Base-by-base conservation (phyloP, 768 basidiomycete genomes). In the Nidularia pulvinata region DNA sequence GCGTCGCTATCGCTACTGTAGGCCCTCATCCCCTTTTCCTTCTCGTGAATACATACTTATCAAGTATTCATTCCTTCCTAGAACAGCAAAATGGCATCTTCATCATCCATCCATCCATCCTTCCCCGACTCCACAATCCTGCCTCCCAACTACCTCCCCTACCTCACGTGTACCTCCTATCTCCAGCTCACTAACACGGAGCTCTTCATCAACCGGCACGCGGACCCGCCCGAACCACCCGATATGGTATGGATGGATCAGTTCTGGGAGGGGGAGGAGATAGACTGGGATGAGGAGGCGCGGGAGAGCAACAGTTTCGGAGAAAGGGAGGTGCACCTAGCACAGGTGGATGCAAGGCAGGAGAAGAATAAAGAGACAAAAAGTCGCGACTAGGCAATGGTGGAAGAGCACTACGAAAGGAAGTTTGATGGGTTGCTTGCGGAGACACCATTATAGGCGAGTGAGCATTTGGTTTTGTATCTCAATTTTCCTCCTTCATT, bases 101-200 rank as follows among this genome's bases (percentile, higher is more conserved):
- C 58, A 61, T 70, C 59, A 60, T 66, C 52, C 61, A 58, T 61
- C 48, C 65, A 46, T n/a, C 54, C 30, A n/a, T n/a, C n/a, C n/a
- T 36, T 52, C 52, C 46, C 33, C 42, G 4, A 22, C 22, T 14
- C n/a, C 39, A 2, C 52, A 9, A 42, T 30, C 1, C 4, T 45
- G 30, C 49, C 57, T n/a, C 67, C 67, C n/a, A n/a, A n/a, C n/a
- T n/a, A n/a, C n/a, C n/a, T n/a, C n/a, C n/a, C n/a, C n/a, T n/a
- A n/a, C n/a, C n/a, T n/a, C n/a, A n/a, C n/a, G n/a, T 56, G 54
- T 51, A 60, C 83, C n/a, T 73, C 74, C 25, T 85, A 82, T 58
- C 70, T 85, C 19, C 82, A 84, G 60, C 73, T 84, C 68, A 79
- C 80, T 0, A 75, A 80, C 32, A 79, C 80, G 0, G 78, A 77